These are phyloP conservation scores for Cystobasidium ongulense DNA, from an alignment of 768 basidiomycete species.

Conservation along the genomic window DNA sequence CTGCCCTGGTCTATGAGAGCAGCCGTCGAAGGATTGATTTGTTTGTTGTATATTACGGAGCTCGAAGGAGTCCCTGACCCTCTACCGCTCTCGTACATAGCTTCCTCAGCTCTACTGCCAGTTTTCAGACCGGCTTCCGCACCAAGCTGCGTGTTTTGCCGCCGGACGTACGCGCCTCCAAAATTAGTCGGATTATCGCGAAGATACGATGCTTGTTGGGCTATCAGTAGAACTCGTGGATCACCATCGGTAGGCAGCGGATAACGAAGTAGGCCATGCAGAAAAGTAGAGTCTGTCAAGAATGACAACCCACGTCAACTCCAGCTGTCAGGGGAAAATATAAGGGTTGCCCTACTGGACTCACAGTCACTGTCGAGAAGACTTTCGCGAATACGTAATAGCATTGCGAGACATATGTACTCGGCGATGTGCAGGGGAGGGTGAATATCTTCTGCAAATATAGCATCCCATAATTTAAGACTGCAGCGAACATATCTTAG, in stretches of 20 bases:
- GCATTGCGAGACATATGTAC: conserved; percentile 89
- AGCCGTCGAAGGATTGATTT: background rate
- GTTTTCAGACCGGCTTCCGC: conserved; percentile 9
- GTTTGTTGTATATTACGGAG: background rate
- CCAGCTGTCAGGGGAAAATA: no score
- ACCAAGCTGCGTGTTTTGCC: conserved; percentile 35
- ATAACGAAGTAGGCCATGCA: conserved; percentile 78
- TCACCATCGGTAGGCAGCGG: conserved; percentile 52
- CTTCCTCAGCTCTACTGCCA: conserved; percentile 11
- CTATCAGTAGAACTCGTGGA: conserved; percentile 58
- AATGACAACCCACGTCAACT: conserved; percentile 17
- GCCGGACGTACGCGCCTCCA: conserved; percentile 16
- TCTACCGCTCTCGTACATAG: conserved; percentile 2
- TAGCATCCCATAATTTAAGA: conserved; percentile 87
- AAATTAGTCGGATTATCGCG: conserved; percentile 36
- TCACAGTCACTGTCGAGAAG: conserved; percentile 25
- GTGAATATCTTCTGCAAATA: conserved; percentile 70
- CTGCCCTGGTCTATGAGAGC: conserved; percentile 20
- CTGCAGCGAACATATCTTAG: background rate
- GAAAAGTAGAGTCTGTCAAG: conserved; percentile 71
- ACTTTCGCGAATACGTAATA: conserved; percentile 78
- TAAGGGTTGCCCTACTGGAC: no score
- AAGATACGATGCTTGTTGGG: conserved; percentile 68
- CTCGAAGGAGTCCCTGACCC: background rate
- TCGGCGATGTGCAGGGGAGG: conserved; percentile 64